A percentile compares a stretch with the other conserved stretches of the same genome.
phyloP scores from a whole-genome alignment of 139 green algal genomes.

The Deuterostichococcus epilithicus region DNA sequence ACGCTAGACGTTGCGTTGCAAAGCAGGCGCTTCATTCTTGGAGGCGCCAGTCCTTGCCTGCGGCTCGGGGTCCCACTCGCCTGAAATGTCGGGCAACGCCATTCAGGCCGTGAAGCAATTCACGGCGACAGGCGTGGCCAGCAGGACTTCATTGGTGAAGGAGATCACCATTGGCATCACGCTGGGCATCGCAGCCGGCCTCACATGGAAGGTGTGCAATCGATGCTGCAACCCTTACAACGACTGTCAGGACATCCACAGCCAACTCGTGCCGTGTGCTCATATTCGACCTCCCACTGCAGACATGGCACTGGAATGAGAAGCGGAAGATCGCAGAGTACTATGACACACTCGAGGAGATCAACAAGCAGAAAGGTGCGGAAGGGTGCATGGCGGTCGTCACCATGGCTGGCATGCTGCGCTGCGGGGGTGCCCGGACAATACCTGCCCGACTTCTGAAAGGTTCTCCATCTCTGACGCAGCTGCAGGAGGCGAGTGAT shows the following conservation, averaged over 20 bases:
- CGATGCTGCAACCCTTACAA: background rate
- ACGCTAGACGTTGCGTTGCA: no score
- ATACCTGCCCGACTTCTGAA: no score
- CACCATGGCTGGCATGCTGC: no score
- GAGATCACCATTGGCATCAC: slow-evolving; percentile 30
- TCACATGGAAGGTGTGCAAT: slow-evolving; percentile 18
- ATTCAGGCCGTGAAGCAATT: slow-evolving; percentile 46
- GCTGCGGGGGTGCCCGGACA: no score
- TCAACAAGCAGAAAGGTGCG: background rate
- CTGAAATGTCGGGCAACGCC: slow-evolving; percentile 41
- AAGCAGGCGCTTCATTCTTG: no score
- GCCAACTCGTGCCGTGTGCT: no score
- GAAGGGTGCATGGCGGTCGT: no score
- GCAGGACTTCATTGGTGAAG: slow-evolving; percentile 23
- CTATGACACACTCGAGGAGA: slow-evolving; percentile 24
- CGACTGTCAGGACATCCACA: no score
- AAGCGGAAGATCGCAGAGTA: slow-evolving; percentile 52
- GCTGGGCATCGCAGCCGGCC: slow-evolving; percentile 6
- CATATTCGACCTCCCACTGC: background rate
- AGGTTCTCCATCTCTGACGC: no score
- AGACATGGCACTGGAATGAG: slow-evolving; percentile 61
- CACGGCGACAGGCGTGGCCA: slow-evolving; percentile 29
- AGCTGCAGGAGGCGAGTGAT: no score
- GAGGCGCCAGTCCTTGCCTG: no score
- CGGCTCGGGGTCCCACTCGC: no score